Percentiles rank a stretch among this genome's conserved stretches.
Evolutionary conservation across 148 eudicot genomes (phyloP).

Genomic region (Dianthus caryophyllus): DNA sequence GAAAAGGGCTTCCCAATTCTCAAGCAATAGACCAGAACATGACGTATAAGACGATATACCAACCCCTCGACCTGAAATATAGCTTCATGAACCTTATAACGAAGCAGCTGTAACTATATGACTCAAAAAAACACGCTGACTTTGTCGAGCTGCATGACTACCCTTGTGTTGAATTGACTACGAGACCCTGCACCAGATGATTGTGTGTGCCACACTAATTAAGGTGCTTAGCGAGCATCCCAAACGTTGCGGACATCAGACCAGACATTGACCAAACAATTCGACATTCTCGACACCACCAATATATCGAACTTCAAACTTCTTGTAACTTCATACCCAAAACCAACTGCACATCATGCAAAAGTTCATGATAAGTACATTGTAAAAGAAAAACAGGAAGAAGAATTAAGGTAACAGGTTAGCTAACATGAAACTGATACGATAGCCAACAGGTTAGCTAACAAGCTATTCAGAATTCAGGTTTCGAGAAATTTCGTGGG

Average conservation of each 20-base stretch:
- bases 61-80: slow-evolving; percentile 10
- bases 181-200: slow-evolving; percentile 6
- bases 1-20: slow-evolving; percentile 25
- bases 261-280: slow-evolving; percentile 25
- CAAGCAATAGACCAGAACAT: slow-evolving; percentile 10
- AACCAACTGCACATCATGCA: slow-evolving; percentile 17
- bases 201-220: background rate
- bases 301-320: slow-evolving; percentile 19
- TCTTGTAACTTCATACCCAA: slow-evolving; percentile 13
- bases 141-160: slow-evolving; percentile 12
- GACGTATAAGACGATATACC: background rate
- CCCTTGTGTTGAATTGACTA: slow-evolving; percentile 21
- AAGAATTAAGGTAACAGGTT: too few relatives aligned
- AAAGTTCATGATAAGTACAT: background rate
- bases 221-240: slow-evolving; percentile 33
- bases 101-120: slow-evolving; percentile 18
- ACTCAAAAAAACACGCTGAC: slow-evolving; percentile 7
- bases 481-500: too few relatives aligned
- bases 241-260: slow-evolving; percentile 21
- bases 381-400: background rate
- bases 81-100: slow-evolving; percentile 15
- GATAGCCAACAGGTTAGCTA: too few relatives aligned
- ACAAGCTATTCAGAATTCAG: background rate
- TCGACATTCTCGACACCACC: slow-evolving; percentile 16
- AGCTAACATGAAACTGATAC: too few relatives aligned